A percentile compares a stretch with the other conserved stretches of the same genome.
phyloP scores from a whole-genome alignment of 2,329 filamentous ascomycete species.

The Aspergillus hortae region DNA sequence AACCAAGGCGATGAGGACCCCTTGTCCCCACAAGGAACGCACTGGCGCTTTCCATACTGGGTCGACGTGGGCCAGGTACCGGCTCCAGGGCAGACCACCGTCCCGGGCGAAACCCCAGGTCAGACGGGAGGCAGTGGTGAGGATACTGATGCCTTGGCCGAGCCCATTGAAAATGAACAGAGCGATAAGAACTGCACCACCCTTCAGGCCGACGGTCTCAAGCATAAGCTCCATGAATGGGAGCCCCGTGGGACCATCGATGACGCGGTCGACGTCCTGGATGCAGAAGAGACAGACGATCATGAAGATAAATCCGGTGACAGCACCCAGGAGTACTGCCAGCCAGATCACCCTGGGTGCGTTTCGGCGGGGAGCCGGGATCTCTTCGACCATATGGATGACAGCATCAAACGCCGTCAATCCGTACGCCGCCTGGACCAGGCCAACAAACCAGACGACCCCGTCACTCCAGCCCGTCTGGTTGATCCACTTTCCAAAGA shows the following conservation, averaged over 20 bases:
- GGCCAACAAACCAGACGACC: slow-evolving; percentile 57
- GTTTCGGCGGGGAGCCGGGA: slow-evolving; percentile 51
- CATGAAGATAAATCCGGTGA: slow-evolving; percentile 52
- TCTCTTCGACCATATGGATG: slow-evolving; percentile 58
- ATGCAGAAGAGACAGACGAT: slow-evolving; percentile 52
- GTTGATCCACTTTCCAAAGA: slow-evolving; percentile 53
- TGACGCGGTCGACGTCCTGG: slow-evolving; percentile 42
- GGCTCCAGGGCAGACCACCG: slow-evolving; percentile 46
- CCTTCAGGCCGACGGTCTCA: slow-evolving; percentile 38
- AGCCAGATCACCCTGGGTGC: slow-evolving; percentile 53
- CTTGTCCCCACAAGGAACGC: slow-evolving; percentile 52
- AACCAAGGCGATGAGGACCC: slow-evolving; percentile 44
- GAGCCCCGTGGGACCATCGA: slow-evolving; percentile 38
- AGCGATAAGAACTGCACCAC: slow-evolving; percentile 49
- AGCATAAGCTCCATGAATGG: slow-evolving; percentile 51
- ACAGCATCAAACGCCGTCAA: slow-evolving; percentile 57
- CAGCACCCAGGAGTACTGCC: slow-evolving; percentile 48
- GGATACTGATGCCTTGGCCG: slow-evolving; percentile 50
- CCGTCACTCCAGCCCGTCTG: slow-evolving; percentile 53
- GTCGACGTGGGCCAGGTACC: slow-evolving; percentile 46
- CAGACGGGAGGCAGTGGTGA: slow-evolving; percentile 51
- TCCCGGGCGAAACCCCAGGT: slow-evolving; percentile 57
- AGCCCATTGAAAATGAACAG: slow-evolving; percentile 57
- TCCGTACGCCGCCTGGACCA: slow-evolving; percentile 56
- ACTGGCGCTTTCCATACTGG: slow-evolving; percentile 51